Conservation (phyloP, 805 yeast species). For the Maudiozyma bulderi region DNA sequence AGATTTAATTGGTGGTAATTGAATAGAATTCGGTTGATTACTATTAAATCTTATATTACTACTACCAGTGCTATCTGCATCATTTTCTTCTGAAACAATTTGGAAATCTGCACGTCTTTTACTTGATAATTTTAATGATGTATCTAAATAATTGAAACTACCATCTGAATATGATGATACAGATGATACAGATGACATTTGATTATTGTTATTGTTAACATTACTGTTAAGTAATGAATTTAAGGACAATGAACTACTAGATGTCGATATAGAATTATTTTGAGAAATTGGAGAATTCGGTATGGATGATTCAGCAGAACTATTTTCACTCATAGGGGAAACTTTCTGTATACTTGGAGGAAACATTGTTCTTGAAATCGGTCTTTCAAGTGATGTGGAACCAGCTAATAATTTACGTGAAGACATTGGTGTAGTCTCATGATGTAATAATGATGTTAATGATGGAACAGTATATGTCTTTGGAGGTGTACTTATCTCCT, state of each 20-base stretch:
- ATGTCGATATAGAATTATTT: conserved; percentile 11
- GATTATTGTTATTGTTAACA: neutral
- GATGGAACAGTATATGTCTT: neutral
- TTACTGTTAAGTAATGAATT: conserved; percentile 6
- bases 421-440: neutral
- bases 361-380: neutral
- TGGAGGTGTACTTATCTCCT: neutral
- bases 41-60: neutral
- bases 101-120: conserved; percentile 6
- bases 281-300: conserved; percentile 5
- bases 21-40: conserved; percentile 3
- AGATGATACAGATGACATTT: neutral
- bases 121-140: neutral
- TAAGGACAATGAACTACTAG: conserved; percentile 13
- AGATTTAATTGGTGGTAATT: conserved; percentile 17
- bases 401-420: neutral
- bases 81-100: conserved; percentile 7
- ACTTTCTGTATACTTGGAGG: neutral
- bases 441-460: neutral
- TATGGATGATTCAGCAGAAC: neutral
- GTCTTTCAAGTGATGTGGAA: neutral
- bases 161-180: neutral
- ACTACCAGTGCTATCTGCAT: conserved; percentile 3
- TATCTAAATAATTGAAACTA: neutral
- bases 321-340: neutral